phyloP scores from a whole-genome alignment of 352 stramenopile species.

The Aphanomyces cochlioides region DNA sequence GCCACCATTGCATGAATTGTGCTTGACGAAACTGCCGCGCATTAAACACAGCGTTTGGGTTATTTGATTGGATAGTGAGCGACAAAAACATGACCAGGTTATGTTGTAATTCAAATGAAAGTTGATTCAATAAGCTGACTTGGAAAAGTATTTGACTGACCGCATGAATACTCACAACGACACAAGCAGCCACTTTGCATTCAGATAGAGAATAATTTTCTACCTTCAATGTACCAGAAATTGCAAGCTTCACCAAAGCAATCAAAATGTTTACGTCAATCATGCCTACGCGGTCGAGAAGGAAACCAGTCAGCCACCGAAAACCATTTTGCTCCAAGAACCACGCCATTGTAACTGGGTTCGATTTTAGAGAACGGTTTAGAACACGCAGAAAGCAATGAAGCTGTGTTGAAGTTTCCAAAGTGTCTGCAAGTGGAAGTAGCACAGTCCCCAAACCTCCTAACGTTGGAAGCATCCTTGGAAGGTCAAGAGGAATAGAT shows the following conservation, averaged over 20 bases:
- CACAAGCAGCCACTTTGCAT: constrained; percentile 28
- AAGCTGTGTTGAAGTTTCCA: constrained; percentile 47
- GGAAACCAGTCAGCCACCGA: constrained; percentile 44
- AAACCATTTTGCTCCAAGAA: constrained; percentile 60
- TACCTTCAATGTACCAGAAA: constrained; percentile 39
- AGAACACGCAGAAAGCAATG: constrained; percentile 48
- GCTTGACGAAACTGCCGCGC: constrained; percentile 57
- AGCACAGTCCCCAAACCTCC: constrained; percentile 56
- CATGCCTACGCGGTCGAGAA: constrained; percentile 42
- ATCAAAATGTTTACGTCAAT: constrained; percentile 51
- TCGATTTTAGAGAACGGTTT: constrained; percentile 46
- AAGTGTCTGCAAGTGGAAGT: constrained; percentile 56
- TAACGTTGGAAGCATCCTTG: constrained; percentile 54
- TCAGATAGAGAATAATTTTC: neutral
- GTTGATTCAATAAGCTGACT: constrained; percentile 39
- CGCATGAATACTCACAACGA: constrained; percentile 52
- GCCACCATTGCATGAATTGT: constrained; percentile 51
- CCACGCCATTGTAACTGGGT: constrained; percentile 55
- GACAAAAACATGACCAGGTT: constrained; percentile 50
- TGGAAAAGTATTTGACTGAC: constrained; percentile 57
- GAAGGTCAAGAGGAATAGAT: constrained; percentile 49
- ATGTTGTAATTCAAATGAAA: constrained; percentile 47
- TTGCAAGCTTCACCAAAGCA: constrained; percentile 43
- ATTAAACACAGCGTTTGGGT: constrained; percentile 78
- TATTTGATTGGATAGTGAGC: constrained; percentile 43